Percentiles rank a stretch among this genome's conserved stretches.
These are phyloP conservation scores for Fusarium cicatricum DNA, from an alignment of 2,329 filamentous ascomycete genomes.

Conservation along the genomic window DNA sequence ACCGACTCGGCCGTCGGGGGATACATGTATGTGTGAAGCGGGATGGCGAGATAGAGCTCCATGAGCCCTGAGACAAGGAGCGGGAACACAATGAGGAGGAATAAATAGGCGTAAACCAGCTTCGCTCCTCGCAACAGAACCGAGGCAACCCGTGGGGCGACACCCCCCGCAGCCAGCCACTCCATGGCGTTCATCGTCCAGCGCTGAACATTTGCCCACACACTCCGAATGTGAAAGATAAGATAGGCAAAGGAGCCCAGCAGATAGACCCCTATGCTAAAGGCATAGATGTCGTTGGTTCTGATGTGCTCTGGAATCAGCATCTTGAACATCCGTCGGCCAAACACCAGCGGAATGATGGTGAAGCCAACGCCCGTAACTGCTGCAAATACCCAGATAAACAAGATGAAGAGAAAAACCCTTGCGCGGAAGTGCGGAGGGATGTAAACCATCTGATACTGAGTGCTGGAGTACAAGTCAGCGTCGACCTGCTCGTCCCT, in stretches of 20 bases:
- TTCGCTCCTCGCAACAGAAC: conserved; percentile 48
- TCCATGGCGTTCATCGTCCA: conserved; percentile 41
- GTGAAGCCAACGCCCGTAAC: conserved; percentile 85
- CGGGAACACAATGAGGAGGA: conserved; percentile 81
- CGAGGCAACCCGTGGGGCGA: conserved; percentile 38
- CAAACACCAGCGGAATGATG: conserved; percentile 85
- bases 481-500: conserved; percentile 62
- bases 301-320: conserved; percentile 75
- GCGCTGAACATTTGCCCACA: conserved; percentile 45
- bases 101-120: conserved; percentile 77
- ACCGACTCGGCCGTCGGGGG: conserved; percentile 43
- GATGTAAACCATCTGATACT: conserved; percentile 79
- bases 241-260: conserved; percentile 74
- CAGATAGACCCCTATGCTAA: conserved; percentile 87
- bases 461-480: conserved; percentile 63
- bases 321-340: conserved; percentile 77
- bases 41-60: conserved; percentile 89
- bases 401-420: conserved; percentile 84
- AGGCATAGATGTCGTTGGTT: conserved; percentile 96
- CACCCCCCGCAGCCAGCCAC: conserved; percentile 35
- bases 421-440: conserved; percentile 85
- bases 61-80: conserved; percentile 80
- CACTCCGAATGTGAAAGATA: conserved; percentile 58
- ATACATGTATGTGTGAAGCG: conserved; percentile 81
- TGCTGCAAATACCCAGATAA: conserved; percentile 94